Evolutionary conservation across 352 stramenopile species (phyloP), one percentile per base, ranked within the genome.

Genomic region (Phytophthora sp.): DNA sequence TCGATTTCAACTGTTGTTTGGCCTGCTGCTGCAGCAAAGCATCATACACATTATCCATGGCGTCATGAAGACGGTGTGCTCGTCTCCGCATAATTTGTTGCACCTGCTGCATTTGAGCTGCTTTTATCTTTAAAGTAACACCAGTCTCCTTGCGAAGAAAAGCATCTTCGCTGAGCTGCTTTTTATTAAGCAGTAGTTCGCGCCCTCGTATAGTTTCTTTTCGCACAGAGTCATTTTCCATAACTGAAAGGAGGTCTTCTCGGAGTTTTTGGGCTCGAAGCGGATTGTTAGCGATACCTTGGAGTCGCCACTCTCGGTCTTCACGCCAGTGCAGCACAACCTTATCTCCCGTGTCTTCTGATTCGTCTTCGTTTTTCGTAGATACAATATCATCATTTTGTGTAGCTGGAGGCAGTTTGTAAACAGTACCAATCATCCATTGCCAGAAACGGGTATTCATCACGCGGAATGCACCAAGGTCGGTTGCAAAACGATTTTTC

Each of bases 41-140:
- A 24, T 87, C 75, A 20, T 79, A 90, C 4, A 86, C 69, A 38
- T 79, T 79, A 50, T 88, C 80, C 6, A 90, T 77, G n/a, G 58
- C 74, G 46, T 90, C 79, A 62, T 90, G 77, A 30, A 90, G 66
- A 24, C 72, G 77, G 45, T 82, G 75, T 2, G 63, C 76, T 17
- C 81, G 64, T 21, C 64, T 77, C 7, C 77, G 69, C 31, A 90
- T 46, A 26, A 90, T 78, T 17, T 86, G 65, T 23, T 85, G 73
- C 1, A 70, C 65, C 46, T 80, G 73, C 35, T 79, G 72, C 62
- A 86, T 76, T 28, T 78, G 66, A n/a, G 54, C 31, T 0, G 75
- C 67, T 34, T 81, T 84, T 28, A 84, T 68, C 48, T 84, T 82
- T 12, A 79, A 62, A 2, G 81, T 88, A 10, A 63, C 66, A 0